Base-by-base conservation (phyloP, 106 monocot genomes). In the Narthecium ossifragum region DNA sequence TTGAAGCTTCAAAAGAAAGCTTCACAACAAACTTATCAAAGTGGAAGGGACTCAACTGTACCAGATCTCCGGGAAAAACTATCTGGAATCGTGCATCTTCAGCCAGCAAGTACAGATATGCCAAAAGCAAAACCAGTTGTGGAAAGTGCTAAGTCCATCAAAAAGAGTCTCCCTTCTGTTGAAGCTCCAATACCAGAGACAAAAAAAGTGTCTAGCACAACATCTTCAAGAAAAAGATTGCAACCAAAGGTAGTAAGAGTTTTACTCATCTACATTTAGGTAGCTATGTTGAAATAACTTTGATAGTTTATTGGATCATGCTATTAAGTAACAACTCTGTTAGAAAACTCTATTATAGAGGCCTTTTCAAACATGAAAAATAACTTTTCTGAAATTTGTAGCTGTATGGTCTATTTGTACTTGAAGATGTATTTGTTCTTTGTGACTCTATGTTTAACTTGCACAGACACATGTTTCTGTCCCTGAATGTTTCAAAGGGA, bases 51-150 rank as follows among this genome's bases (percentile, higher is more conserved):
- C n/a, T 63, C 90, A 34, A 70, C 64, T 34, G 74, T 82, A 2
- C 50, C 41, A 13, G 91, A 86, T 80, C 76, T 92, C 56, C 85
- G 86, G 30, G 79, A 92, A 68, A 86, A 77, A 63, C 66, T 92
- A 26, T 92, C 91, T 66, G 86, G 91, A 17, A 46, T 25, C 5
- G 70, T 78, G 71, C 73, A 73, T 21, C 30, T 72, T 23, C 80
- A 68, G 1, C 61, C 57, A 14, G 12, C 28, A 53, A 77, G 52
- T 72, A 48, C 23, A 24, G 65, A 70, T 54, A 67, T 65, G 17
- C 57, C 68, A 51, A 85, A 72, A 34, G 47, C 72, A 38, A 80
- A 73, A 59, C 28, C 57, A 26, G 53, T 40, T 41, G 26, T 40
- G 22, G 64, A 51, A 15, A 55, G 17, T 59, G 51, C 56, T 46